phyloP scores from a whole-genome alignment of 179 eudicot genomes.

The Gypsophila paniculata region DNA sequence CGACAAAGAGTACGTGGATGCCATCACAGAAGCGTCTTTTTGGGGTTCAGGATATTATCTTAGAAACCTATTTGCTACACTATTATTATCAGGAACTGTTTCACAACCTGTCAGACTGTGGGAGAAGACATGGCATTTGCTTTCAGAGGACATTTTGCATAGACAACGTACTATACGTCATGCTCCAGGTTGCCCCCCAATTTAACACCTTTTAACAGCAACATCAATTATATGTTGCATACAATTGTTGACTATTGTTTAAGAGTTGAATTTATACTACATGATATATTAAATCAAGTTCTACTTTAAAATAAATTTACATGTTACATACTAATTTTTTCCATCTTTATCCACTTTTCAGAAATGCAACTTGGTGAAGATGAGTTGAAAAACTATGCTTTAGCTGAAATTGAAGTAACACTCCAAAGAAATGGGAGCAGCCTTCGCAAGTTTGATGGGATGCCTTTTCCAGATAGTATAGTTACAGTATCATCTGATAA shows the following conservation, averaged over 20 bases:
- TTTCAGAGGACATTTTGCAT: constrained; percentile 2
- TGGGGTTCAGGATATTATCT: background rate
- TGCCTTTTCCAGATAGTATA: background rate
- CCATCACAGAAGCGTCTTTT: background rate
- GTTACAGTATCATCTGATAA: background rate
- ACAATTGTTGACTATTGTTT: too few species aligned
- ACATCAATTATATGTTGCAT: too few species aligned
- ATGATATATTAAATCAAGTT: too few species aligned
- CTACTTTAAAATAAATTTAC: too few species aligned
- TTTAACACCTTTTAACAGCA: too few species aligned
- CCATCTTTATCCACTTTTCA: too few species aligned
- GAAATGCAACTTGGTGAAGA: background rate
- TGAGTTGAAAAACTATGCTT: background rate
- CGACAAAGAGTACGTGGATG: constrained; percentile 22
- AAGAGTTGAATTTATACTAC: too few species aligned
- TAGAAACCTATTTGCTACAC: constrained; percentile 5
- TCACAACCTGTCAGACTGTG: background rate
- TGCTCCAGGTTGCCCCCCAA: too few species aligned
- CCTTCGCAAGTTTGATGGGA: background rate
- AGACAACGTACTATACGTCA: too few species aligned
- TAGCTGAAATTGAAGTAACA: background rate
- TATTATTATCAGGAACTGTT: background rate
- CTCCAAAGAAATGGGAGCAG: background rate
- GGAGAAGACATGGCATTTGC: constrained; percentile 15
- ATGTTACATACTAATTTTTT: too few species aligned